Evolutionary conservation across 495 filamentous ascomycete species (phyloP).

Genomic region (Stereocaulon alpinum): DNA sequence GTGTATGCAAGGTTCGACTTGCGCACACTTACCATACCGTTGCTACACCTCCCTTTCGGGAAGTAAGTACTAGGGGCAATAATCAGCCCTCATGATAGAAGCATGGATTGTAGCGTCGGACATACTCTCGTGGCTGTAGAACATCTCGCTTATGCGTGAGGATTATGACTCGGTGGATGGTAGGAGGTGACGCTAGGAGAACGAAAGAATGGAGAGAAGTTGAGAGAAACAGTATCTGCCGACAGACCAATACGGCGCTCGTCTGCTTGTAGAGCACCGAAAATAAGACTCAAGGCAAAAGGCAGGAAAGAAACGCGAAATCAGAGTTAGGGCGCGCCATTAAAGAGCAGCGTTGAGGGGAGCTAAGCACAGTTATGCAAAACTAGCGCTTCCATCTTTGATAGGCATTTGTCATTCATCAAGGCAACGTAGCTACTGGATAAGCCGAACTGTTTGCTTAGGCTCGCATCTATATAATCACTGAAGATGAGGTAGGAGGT

Average conservation of each 20-base stretch:
- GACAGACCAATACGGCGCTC: too few species aligned
- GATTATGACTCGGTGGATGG: not conserved
- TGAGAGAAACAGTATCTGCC: not conserved
- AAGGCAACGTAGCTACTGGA: too few species aligned
- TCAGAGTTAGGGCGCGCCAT: not conserved
- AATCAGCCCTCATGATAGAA: constrained; percentile 16
- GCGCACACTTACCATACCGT: constrained; percentile 79
- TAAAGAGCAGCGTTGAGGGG: not conserved
- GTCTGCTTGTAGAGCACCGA: not conserved
- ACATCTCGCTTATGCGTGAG: constrained; percentile 44
- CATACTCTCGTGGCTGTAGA: constrained; percentile 87
- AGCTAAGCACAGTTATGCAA: not conserved
- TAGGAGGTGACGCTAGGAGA: not conserved
- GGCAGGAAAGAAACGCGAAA: not conserved
- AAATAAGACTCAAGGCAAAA: not conserved
- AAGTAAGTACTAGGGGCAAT: constrained; percentile 58
- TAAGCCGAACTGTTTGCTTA: too few species aligned
- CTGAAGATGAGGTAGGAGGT: too few species aligned
- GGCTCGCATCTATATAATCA: not conserved
- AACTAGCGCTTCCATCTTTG: not conserved
- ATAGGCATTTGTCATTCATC: not conserved
- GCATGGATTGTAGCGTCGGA: not conserved
- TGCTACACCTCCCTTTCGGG: constrained; percentile 78
- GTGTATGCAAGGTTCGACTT: not conserved
- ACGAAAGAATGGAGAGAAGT: not conserved